phyloP scores from a whole-genome alignment of 129 eudicot genomes.

The Chrysanthemum lavandulifolium region DNA sequence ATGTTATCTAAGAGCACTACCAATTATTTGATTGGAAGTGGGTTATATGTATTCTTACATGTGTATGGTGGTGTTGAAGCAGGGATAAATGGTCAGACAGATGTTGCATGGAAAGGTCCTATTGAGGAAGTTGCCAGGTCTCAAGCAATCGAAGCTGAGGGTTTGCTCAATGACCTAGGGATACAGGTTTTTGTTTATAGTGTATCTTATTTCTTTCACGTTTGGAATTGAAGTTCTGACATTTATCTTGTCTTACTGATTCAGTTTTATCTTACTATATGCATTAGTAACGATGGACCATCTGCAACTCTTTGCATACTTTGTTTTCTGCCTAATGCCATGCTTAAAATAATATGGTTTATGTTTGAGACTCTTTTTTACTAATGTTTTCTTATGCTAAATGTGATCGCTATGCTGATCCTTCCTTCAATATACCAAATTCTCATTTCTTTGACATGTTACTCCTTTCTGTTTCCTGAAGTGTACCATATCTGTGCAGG shows the following conservation, averaged over 20 bases:
- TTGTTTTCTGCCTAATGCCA: not conserved
- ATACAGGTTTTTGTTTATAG: slow-evolving; percentile 44
- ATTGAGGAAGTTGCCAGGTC: slow-evolving; percentile 82
- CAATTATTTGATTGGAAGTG: no score
- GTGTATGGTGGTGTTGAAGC: slow-evolving; percentile 18
- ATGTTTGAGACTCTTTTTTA: not conserved
- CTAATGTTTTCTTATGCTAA: slow-evolving; percentile 9
- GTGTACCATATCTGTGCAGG: slow-evolving; percentile 47
- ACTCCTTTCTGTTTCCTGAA: slow-evolving; percentile 9
- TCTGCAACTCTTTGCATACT: slow-evolving; percentile 1
- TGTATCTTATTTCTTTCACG: not conserved
- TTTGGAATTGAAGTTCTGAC: slow-evolving; percentile 15
- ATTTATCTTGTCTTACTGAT: not conserved
- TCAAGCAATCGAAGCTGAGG: slow-evolving; percentile 75
- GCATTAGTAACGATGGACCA: no score
- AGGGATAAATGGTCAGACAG: slow-evolving; percentile 54
- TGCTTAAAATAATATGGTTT: not conserved
- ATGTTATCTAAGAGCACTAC: no score
- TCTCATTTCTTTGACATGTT: not conserved
- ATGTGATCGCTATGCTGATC: not conserved
- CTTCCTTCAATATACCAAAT: not conserved
- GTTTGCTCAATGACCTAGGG: slow-evolving; percentile 65
- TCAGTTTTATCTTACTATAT: not conserved
- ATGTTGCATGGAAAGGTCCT: slow-evolving; percentile 52
- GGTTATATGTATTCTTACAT: not conserved